Evolutionary conservation across 305 asterid genomes (phyloP).

Genomic region (Fraxinus sp.): DNA sequence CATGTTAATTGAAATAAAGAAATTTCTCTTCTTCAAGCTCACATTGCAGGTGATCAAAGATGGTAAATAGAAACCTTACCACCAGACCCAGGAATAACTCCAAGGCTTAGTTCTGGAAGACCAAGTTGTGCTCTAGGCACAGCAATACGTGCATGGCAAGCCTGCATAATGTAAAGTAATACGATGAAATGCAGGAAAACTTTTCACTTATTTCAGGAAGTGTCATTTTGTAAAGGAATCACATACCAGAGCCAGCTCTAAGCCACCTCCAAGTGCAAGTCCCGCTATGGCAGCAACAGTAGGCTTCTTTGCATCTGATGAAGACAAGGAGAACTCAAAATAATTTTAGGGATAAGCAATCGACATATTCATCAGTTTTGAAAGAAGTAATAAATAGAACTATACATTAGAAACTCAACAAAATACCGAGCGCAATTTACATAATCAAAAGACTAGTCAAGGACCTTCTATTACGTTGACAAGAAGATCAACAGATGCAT

Average conservation of each 20-base stretch:
- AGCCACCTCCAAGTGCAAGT: conserved; percentile 97
- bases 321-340: conserved; percentile 14
- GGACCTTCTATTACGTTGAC: conserved; percentile 66
- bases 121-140: conserved; percentile 76
- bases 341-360: background rate
- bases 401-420: background rate
- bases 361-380: background rate
- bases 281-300: conserved; percentile 90
- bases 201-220: background rate
- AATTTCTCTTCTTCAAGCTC: conserved; percentile 6
- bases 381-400: background rate
- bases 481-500: conserved; percentile 50
- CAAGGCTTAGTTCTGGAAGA: conserved; percentile 93
- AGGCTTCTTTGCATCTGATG: conserved; percentile 78
- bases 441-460: conserved; percentile 4
- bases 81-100: conserved; percentile 93
- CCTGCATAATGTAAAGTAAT: conserved; percentile 44
- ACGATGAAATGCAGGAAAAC: background rate
- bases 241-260: conserved; percentile 88
- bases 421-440: background rate
- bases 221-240: conserved; percentile 6
- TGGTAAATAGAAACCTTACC: conserved; percentile 42
- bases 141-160: conserved; percentile 91
- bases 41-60: conserved; percentile 6
- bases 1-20: conserved; percentile 13